Evolutionary conservation across 345 rosid genomes (phyloP).

Genomic region (Brassica nigra): DNA sequence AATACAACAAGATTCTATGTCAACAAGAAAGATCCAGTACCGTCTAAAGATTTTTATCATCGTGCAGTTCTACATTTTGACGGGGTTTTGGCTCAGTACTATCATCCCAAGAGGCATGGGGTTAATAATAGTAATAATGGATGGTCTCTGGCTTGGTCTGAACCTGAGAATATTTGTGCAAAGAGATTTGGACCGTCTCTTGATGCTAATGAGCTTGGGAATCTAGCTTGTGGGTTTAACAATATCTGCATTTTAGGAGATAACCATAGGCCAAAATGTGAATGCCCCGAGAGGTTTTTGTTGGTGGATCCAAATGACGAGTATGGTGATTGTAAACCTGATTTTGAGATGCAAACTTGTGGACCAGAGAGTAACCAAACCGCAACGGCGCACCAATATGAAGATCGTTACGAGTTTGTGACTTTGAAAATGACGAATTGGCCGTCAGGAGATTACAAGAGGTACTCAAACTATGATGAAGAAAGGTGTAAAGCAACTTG

Average conservation of each 20-base stretch:
- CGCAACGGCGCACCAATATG: conserved; percentile 1
- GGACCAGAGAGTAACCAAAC: conserved; percentile 7
- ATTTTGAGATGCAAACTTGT: conserved; percentile 46
- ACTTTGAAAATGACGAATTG: conserved; percentile 46
- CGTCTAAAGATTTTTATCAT: conserved; percentile 37
- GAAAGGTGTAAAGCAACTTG: conserved; percentile 54
- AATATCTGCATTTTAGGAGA: conserved; percentile 47
- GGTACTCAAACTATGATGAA: conserved; percentile 30
- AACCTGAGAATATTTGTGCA: conserved; percentile 52
- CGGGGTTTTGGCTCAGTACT: conserved; percentile 21
- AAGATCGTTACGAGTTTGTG: conserved; percentile 29
- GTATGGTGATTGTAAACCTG: conserved; percentile 49
- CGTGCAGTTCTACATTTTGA: conserved; percentile 41
- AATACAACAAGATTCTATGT: conserved; percentile 26
- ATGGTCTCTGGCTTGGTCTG: conserved; percentile 44
- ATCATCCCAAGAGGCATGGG: conserved; percentile 46
- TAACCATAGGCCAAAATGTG: conserved; percentile 48
- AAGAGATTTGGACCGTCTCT: conserved; percentile 13
- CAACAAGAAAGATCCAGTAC: conserved; percentile 5
- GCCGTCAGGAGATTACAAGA: conserved; percentile 48
- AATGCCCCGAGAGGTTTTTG: conserved; percentile 50
- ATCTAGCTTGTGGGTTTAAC: conserved; percentile 64
- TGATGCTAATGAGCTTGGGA: conserved; percentile 30
- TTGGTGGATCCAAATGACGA: conserved; percentile 42
- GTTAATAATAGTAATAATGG: not conserved